These are phyloP conservation scores for Bromus sterilis DNA, from an alignment of 176 grass and related monocot species.

Conservation along the genomic window DNA sequence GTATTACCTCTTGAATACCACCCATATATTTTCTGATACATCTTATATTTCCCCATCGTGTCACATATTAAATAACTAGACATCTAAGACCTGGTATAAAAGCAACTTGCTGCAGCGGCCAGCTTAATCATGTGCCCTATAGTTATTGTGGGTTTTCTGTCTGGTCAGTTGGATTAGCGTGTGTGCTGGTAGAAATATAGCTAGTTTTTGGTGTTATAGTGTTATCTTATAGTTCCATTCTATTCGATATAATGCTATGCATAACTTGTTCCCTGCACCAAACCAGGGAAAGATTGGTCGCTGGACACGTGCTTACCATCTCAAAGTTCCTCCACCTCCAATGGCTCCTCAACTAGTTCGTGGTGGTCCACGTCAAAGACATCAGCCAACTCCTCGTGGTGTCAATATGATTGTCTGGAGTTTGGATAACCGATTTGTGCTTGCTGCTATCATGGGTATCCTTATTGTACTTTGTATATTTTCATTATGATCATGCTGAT, in stretches of 20 bases:
- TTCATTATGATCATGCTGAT: slow-evolving; percentile 4
- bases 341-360: slow-evolving; percentile 84
- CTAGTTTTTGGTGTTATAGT: background rate
- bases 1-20: background rate
- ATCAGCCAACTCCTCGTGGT: slow-evolving; percentile 91
- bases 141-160: background rate
- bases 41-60: background rate
- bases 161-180: background rate
- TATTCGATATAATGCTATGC: background rate
- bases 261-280: slow-evolving; percentile 17
- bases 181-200: background rate
- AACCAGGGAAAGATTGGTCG: slow-evolving; percentile 87
- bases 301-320: slow-evolving; percentile 98
- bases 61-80: background rate
- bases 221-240: slow-evolving; percentile 6
- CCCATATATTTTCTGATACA: slow-evolving; percentile 1
- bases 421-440: slow-evolving; percentile 97
- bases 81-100: background rate
- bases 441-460: slow-evolving; percentile 98
- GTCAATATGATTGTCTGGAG: slow-evolving; percentile 99
- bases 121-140: background rate
- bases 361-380: slow-evolving; percentile 92
- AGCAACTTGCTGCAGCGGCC: background rate
- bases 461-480: slow-evolving; percentile 14
- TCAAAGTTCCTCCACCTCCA: slow-evolving; percentile 95